These are phyloP conservation scores for Aspergillus nomiae DNA, from an alignment of 2,329 filamentous ascomycete species.

Conservation along the genomic window DNA sequence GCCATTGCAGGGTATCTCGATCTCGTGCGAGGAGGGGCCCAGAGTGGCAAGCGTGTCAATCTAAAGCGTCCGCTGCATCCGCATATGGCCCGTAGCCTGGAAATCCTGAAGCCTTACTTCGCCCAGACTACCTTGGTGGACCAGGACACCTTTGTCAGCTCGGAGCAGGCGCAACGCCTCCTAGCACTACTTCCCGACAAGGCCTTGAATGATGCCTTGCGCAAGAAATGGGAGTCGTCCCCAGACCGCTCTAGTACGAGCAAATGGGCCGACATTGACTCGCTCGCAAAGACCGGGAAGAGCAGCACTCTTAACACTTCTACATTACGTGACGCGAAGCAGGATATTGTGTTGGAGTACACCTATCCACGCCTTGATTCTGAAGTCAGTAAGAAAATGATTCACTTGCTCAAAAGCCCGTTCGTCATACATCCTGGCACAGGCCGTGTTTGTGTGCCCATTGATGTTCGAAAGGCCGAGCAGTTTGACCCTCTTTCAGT, in stretches of 20 bases:
- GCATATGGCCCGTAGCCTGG: constrained; percentile 81
- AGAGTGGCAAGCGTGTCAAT: constrained; percentile 85
- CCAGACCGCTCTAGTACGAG: constrained; percentile 73
- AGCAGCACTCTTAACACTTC: constrained; percentile 71
- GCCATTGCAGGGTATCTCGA: constrained; percentile 90
- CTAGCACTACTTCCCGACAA: constrained; percentile 83
- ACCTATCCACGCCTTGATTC: constrained; percentile 97
- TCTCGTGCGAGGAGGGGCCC: constrained; percentile 80
- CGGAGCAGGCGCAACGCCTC: constrained; percentile 73
- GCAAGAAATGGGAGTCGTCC: constrained; percentile 86
- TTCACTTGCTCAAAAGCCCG: constrained; percentile 95
- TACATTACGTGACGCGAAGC: constrained; percentile 82
- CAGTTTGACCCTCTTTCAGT: constrained; percentile 84
- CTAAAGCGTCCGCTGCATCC: constrained; percentile 83
- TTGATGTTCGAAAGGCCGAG: constrained; percentile 73
- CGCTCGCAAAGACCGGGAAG: constrained; percentile 74
- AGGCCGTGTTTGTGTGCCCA: constrained; percentile 91
- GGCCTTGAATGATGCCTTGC: constrained; percentile 72
- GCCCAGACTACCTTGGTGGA: constrained; percentile 75
- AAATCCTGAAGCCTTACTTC: constrained; percentile 83
- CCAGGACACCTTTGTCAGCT: constrained; percentile 80
- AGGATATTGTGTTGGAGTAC: constrained; percentile 95
- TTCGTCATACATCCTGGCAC: constrained; percentile 97
- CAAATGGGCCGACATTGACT: constrained; percentile 95
- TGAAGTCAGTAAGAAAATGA: constrained; percentile 95